These are phyloP conservation scores for Kodamaea hsintzibuensis DNA, from an alignment of 805 yeast genomes.

Conservation along the genomic window DNA sequence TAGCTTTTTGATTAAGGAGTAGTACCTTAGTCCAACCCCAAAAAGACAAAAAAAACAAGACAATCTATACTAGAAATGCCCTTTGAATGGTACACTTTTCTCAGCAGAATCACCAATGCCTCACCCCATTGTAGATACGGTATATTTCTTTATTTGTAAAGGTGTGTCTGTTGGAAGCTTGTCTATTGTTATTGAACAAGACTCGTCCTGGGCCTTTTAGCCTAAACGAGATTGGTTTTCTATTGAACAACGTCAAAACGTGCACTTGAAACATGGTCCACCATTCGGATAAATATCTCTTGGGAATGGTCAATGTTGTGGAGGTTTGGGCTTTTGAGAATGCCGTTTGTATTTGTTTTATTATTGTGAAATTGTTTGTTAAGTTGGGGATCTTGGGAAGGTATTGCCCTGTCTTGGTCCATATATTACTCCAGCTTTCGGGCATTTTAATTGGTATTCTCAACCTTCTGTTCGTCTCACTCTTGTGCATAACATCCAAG, in stretches of 20 bases:
- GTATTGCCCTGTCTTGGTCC: no score
- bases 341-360: neutral
- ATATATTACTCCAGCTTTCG: neutral
- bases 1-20: no score
- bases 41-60: no score
- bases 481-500: neutral
- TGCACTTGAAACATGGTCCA: neutral
- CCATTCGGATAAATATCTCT: neutral
- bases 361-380: neutral
- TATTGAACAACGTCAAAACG: neutral
- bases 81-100: neutral
- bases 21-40: no score
- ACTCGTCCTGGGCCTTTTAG: constrained; percentile 30
- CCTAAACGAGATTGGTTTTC: constrained; percentile 18
- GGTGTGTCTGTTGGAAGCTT: constrained; percentile 9
- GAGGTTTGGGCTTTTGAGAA: neutral
- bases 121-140: constrained; percentile 1
- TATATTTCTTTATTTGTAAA: constrained; percentile 7
- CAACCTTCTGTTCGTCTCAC: neutral
- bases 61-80: no score
- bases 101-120: neutral
- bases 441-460: neutral
- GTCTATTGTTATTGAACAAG: constrained; percentile 21
- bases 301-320: neutral
- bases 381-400: neutral